A percentile compares a stretch with the other conserved stretches of the same genome.
phyloP scores from a whole-genome alignment of 1,284 basidiomycete species.

The Puccinia brachypodii region DNA sequence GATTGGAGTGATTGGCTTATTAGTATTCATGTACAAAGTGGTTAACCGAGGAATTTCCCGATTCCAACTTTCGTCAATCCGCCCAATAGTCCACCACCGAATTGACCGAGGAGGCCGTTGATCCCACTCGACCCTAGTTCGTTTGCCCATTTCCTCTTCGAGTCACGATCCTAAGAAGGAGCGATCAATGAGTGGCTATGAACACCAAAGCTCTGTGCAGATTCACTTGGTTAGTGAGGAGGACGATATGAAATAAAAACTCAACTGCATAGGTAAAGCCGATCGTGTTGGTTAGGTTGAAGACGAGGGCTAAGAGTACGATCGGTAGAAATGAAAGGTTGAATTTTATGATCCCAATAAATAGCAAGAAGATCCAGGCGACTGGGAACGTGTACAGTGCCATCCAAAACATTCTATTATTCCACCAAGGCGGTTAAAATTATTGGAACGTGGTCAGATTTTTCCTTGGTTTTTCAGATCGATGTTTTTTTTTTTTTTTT shows the following conservation, averaged over 20 bases:
- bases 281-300: constrained; percentile 85
- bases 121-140: constrained; percentile 12
- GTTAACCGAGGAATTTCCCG: constrained; percentile 35
- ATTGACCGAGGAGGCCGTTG: constrained; percentile 2
- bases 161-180: constrained; percentile 33
- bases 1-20: background rate
- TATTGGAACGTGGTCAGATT: no score
- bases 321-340: constrained; percentile 83
- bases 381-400: constrained; percentile 86
- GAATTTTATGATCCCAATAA: constrained; percentile 83
- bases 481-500: no score
- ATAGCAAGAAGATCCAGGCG: constrained; percentile 78
- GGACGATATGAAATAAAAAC: constrained; percentile 17
- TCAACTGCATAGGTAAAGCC: constrained; percentile 76
- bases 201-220: background rate
- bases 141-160: constrained; percentile 39
- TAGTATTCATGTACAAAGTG: background rate
- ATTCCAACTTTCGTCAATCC: constrained; percentile 36
- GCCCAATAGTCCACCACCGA: constrained; percentile 25
- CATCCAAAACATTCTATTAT: constrained; percentile 85
- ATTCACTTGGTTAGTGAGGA: background rate
- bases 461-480: no score
- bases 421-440: background rate
- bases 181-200: background rate
- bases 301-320: constrained; percentile 79